Percentiles rank a stretch among this genome's conserved stretches.
These are phyloP conservation scores for Starmera amethionina DNA, from an alignment of 805 yeast species.

Conservation along the genomic window DNA sequence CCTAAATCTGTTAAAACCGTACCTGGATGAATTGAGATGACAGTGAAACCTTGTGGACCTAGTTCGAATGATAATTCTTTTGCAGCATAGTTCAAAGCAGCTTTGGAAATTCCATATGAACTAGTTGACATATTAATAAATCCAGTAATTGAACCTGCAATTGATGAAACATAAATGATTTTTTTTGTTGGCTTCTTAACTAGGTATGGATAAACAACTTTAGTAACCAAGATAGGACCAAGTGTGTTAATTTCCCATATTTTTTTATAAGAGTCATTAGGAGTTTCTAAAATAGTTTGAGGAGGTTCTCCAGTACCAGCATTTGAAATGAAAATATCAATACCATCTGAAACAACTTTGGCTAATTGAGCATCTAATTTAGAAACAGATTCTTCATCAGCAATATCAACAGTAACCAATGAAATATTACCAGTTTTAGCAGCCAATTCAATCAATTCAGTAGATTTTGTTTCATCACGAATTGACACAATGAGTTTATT, in stretches of 20 bases:
- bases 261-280: background rate
- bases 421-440: conserved; percentile 9
- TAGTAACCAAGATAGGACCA: conserved; percentile 15
- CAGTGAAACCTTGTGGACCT: conserved; percentile 8
- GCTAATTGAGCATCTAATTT: conserved; percentile 1
- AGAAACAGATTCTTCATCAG: conserved; percentile 5
- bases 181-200: conserved; percentile 10
- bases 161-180: conserved; percentile 13
- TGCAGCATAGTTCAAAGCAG: conserved; percentile 18
- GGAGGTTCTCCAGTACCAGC: conserved; percentile 10
- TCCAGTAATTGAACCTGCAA: conserved; percentile 13
- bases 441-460: conserved; percentile 4
- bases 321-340: conserved; percentile 17
- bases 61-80: conserved; percentile 11
- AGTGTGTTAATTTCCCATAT: conserved; percentile 9
- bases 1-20: conserved; percentile 1
- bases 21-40: conserved; percentile 13
- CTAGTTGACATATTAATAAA: conserved; percentile 2
- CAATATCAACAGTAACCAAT: conserved; percentile 13
- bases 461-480: conserved; percentile 3
- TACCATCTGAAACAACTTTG: conserved; percentile 6
- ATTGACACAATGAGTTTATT: conserved; percentile 2
- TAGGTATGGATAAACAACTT: conserved; percentile 13
- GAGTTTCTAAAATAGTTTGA: background rate
- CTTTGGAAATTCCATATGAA: conserved; percentile 22